Evolutionary conservation across 345 rosid species (phyloP), one percentile per base, ranked within the genome.

Genomic region (Acer yangbiense): DNA sequence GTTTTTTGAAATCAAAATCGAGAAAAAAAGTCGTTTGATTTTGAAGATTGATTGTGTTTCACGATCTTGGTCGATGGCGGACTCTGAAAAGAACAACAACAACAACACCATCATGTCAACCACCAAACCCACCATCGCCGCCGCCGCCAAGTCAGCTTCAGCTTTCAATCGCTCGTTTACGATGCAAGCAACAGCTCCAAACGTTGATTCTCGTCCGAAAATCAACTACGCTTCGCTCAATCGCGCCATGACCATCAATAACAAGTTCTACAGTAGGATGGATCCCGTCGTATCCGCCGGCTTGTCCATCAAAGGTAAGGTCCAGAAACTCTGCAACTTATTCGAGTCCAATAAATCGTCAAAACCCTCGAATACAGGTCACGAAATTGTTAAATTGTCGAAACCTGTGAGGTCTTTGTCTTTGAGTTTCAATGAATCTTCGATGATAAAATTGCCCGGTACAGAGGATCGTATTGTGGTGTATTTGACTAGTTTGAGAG

Each of bases 381-480:
- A 43, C 32, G 27, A 39, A 75, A 27, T 16, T 32, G 4, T 44
- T 46, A 23, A 50, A 52, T 12, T 65, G 35, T 1, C 39, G 32
- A 75, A 52, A 66, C 65, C 72, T 9, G 11, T 21, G 41, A 66
- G 10, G 21, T 67, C 72, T 67, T 39, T 54, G 9, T 66, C 72
- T 55, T 39, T 54, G 16, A 54, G 72, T 2, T 39, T 35, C 18
- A 67, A 67, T 21, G 78, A 65, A 16, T 55, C 90, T 23, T 81
- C 64, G 13, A 60, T 79, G 13, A 87, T 88, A 18, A 84, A 88
- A 29, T 83, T 93, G 35, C 93, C 90, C 0, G 99, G 99, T 16
- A 89, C 97, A 0, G 97, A 91, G 80, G 98, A 96, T 76, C 79
- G 98, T 25, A 92, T 96, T 73, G 98, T 96, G 18, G 94, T 96